Base-by-base conservation (phyloP, 1,284 basidiomycete genomes). In the Mycocalia duriaeana region DNA sequence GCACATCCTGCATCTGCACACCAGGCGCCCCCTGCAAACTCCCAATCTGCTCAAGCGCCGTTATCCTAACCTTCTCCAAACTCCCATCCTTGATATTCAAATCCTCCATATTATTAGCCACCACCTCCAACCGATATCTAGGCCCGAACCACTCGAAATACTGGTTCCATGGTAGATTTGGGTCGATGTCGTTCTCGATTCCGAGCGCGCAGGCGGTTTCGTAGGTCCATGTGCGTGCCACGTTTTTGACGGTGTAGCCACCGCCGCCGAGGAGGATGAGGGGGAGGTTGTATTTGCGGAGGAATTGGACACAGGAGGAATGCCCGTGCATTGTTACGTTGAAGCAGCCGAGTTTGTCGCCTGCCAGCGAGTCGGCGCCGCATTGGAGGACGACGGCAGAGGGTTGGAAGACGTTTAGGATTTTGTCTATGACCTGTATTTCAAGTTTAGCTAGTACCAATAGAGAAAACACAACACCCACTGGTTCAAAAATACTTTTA, bases 101-200 rank as follows among this genome's bases (percentile, higher is more conserved):
- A 60, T 99, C 94, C 57, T 97, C 93, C 62, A 94, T 91, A 64
- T 99, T 99, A 25, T 92, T 95, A 4, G 94, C 75, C 54, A 89
- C 89, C 22, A 99, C 96, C 61, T 99, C 94, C n/a, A 99, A 78
- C 59, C 93, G 84, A 61, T 99, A 97, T 59, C 96, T 92, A 1
- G 96, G 96, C 0, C 96, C 96, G 66, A 98, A 99, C 69, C 99
- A 99, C 65, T 99, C 95, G 66, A 96, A 98, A 69, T 99, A 97
- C 67, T 97, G 94, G 61, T 97, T 97, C 54, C 94, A 89, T 0
- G 94, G 94, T 46, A 97, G 94, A 58, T 91, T 92, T 93, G 61
- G 85, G 76, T 40, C 85, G 88, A 5, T 99, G 79, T n/a, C n/a
- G n/a, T n/a, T n/a, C 64, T 98, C 92, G 20, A 96, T 90, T 8